Percentiles rank a stretch among this genome's conserved stretches.
Evolutionary conservation across 805 yeast genomes (phyloP).

Genomic region (Kuraishia molischiana): DNA sequence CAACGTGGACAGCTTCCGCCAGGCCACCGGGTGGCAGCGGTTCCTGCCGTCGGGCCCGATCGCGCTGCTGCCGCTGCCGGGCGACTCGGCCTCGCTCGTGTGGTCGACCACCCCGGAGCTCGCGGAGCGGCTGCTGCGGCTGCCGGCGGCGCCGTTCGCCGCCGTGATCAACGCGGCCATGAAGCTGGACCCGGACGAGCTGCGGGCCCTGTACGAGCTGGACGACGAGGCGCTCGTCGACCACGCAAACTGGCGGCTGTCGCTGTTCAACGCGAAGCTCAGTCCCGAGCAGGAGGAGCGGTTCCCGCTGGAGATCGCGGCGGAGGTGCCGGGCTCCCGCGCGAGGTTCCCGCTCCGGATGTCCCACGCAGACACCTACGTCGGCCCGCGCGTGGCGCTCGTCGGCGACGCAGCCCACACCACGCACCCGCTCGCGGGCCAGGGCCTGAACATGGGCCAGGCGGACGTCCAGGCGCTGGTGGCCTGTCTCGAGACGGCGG

Average conservation of each 20-base stretch:
- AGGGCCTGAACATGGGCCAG: constrained; percentile 97
- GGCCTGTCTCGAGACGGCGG: constrained; percentile 58
- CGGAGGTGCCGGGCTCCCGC: constrained; percentile 52
- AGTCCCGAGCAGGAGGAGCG: constrained; percentile 39
- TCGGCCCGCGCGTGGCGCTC: constrained; percentile 77
- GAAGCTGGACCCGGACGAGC: constrained; percentile 67
- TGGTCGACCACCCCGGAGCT: constrained; percentile 84
- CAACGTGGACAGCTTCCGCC: constrained; percentile 59
- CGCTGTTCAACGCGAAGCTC: constrained; percentile 22
- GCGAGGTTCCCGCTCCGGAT: constrained; percentile 85
- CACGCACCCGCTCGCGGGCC: constrained; percentile 96
- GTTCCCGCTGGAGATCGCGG: constrained; percentile 58
- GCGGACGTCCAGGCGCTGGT: constrained; percentile 74
- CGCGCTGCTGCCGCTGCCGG: constrained; percentile 85
- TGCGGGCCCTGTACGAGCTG: constrained; percentile 54
- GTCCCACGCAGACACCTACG: constrained; percentile 86
- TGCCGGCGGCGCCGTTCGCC: constrained; percentile 54
- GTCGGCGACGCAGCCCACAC: constrained; percentile 98
- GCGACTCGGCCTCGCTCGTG: constrained; percentile 79
- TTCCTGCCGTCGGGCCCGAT: constrained; percentile 88
- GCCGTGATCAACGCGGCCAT: constrained; percentile 79
- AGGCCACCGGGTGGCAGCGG: constrained; percentile 81
- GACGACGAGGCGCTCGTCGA: constrained; percentile 36
- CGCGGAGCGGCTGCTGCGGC: constrained; percentile 49
- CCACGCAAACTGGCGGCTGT: constrained; percentile 68